Evolutionary conservation across 495 filamentous ascomycete genomes (phyloP).

Genomic region (Talaromyces trachyspermus): DNA sequence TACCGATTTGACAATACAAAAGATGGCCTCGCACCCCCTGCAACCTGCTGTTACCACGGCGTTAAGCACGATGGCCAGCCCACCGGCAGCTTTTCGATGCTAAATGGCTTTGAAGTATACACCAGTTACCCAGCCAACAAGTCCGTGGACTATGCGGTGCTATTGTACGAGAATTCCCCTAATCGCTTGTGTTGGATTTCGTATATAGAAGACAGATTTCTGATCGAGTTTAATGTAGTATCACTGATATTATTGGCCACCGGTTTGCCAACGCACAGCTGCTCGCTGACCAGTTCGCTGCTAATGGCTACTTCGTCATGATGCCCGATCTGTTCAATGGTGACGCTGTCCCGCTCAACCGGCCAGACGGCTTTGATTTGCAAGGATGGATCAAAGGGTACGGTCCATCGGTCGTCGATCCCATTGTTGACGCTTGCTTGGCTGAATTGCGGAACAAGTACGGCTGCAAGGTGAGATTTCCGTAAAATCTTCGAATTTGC

Average conservation of each 20-base stretch:
- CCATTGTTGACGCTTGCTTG: slow-evolving; percentile 44
- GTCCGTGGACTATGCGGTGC: slow-evolving; percentile 18
- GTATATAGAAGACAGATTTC: too few species aligned
- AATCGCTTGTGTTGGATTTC: too few species aligned
- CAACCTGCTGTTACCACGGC: slow-evolving; percentile 39
- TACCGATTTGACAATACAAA: too few species aligned
- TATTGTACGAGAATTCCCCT: too few species aligned
- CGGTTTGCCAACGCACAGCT: slow-evolving; percentile 28
- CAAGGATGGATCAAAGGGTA: slow-evolving; percentile 14
- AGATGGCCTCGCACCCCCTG: slow-evolving; percentile 44
- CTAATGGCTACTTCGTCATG: slow-evolving; percentile 67
- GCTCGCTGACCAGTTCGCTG: slow-evolving; percentile 66
- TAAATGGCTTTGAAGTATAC: slow-evolving; percentile 13
- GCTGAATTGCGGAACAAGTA: slow-evolving; percentile 6
- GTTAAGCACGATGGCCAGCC: slow-evolving; percentile 25
- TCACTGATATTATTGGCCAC: slow-evolving; percentile 29
- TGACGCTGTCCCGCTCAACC: slow-evolving; percentile 24
- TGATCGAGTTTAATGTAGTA: too few species aligned
- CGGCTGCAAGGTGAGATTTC: not conserved
- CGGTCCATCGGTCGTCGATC: slow-evolving; percentile 41
- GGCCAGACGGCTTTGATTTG: slow-evolving; percentile 20
- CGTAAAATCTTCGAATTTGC: too few species aligned
- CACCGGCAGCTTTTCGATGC: slow-evolving; percentile 9
- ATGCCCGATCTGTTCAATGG: slow-evolving; percentile 49
- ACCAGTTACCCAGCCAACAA: slow-evolving; percentile 18